These are phyloP conservation scores for Pseudogymnoascus sp. DNA, from an alignment of 2,329 filamentous ascomycete species.

Conservation along the genomic window DNA sequence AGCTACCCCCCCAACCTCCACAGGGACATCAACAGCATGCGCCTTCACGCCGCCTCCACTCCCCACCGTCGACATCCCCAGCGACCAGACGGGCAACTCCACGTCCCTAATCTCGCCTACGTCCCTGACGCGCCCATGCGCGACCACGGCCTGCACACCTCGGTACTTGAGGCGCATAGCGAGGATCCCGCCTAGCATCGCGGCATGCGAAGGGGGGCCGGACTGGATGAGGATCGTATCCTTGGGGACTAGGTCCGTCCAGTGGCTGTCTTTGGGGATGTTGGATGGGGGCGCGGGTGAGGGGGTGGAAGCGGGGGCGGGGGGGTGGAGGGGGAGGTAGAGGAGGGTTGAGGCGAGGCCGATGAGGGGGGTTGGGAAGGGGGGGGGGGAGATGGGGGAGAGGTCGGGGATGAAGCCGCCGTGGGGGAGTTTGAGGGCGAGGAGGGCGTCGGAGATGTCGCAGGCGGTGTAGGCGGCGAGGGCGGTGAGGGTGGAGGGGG, in stretches of 20 bases:
- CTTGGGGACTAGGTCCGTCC: conserved; percentile 54
- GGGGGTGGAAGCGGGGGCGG: conserved; percentile 46
- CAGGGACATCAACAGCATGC: conserved; percentile 42
- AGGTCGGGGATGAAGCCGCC: too few relatives aligned
- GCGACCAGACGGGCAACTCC: conserved; percentile 50
- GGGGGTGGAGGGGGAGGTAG: conserved; percentile 63
- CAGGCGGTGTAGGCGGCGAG: conserved; percentile 38
- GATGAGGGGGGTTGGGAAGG: too few relatives aligned
- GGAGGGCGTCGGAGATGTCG: conserved; percentile 64
- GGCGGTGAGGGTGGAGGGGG: too few relatives aligned
- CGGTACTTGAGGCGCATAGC: conserved; percentile 58
- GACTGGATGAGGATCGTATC: conserved; percentile 58
- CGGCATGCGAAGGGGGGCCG: conserved; percentile 60
- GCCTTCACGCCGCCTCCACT: conserved; percentile 47
- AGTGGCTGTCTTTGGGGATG: conserved; percentile 53
- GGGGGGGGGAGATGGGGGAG: too few relatives aligned
- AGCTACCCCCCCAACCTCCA: conserved; percentile 35
- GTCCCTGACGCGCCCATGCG: conserved; percentile 61
- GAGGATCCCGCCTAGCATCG: conserved; percentile 70
- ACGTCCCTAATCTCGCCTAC: conserved; percentile 48
- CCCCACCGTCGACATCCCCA: conserved; percentile 49
- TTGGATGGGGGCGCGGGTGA: conserved; percentile 46
- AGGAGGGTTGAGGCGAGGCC: too few relatives aligned
- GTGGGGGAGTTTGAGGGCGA: too few relatives aligned
- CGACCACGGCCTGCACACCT: conserved; percentile 53